Evolutionary conservation across 75 land plant species (phyloP).

Genomic region (Adiantum capillusveneris): DNA sequence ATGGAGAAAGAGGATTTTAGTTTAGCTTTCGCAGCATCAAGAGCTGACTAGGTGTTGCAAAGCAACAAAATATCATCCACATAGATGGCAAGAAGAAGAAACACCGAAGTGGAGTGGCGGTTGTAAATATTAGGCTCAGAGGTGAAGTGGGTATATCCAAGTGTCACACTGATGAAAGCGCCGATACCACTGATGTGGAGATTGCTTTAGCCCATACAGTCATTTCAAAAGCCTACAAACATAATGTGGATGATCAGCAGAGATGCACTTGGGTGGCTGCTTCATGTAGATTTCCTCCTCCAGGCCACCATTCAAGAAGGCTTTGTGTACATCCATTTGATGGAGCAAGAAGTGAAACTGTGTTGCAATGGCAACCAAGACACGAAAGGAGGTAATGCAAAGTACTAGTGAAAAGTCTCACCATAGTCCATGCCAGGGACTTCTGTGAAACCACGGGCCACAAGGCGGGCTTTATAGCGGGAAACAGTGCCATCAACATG

Average conservation of each 20-base stretch:
- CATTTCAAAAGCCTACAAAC: conserved; percentile 12
- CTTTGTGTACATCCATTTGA: conserved; percentile 24
- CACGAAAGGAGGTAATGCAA: conserved; percentile 5
- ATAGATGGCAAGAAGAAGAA: conserved; percentile 8
- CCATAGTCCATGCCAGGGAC: conserved; percentile 18
- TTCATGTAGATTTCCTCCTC: conserved; percentile 16
- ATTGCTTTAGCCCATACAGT: conserved; percentile 12
- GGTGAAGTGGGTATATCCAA: neutral
- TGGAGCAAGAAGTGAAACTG: conserved; percentile 3
- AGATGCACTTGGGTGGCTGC: conserved; percentile 9
- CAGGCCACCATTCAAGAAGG: conserved; percentile 17
- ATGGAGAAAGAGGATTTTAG: conserved; percentile 12
- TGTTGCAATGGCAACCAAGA: conserved; percentile 1
- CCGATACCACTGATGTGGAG: conserved; percentile 4
- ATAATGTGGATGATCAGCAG: neutral
- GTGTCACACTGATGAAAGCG: neutral
- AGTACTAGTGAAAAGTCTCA: conserved; percentile 10
- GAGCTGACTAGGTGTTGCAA: conserved; percentile 6
- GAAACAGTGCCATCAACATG: conserved; percentile 11
- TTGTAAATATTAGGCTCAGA: conserved; percentile 5
- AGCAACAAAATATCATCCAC: conserved; percentile 15
- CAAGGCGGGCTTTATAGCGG: conserved; percentile 13
- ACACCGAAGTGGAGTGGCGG: neutral
- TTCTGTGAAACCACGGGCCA: conserved; percentile 18
- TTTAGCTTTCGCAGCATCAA: conserved; percentile 21